phyloP scores from a whole-genome alignment of 1,284 basidiomycete genomes.

The Moesziomyces parantarcticus region DNA sequence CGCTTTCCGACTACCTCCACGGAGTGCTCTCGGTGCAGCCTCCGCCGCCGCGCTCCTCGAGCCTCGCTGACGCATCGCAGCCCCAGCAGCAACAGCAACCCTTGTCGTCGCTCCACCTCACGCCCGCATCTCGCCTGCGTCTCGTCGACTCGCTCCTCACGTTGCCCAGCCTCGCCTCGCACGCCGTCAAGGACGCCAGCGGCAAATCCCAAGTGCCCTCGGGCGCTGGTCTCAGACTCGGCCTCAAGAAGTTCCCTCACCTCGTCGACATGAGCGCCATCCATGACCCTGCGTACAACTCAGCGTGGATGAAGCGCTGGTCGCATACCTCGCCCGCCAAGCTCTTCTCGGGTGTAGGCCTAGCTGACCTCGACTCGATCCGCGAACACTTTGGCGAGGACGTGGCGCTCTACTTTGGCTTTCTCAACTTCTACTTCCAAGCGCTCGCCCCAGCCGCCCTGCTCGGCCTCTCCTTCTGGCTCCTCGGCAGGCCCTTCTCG shows the following conservation, averaged over 20 bases:
- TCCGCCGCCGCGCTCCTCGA: constrained; percentile 35
- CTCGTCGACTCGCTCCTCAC: constrained; percentile 56
- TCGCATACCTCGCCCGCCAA: constrained; percentile 44
- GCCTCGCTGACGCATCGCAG: constrained; percentile 4
- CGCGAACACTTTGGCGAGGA: constrained; percentile 65
- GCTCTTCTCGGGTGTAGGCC: constrained; percentile 43
- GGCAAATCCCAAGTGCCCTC: constrained; percentile 18
- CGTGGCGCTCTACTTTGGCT: constrained; percentile 66
- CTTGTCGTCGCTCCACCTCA: constrained; percentile 15
- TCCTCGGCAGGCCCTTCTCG: constrained; percentile 45
- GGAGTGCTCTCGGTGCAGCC: constrained; percentile 51
- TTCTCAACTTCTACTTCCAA: constrained; percentile 63
- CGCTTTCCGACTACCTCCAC: constrained; percentile 58
- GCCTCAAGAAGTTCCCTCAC: constrained; percentile 53
- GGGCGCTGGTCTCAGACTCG: constrained; percentile 54
- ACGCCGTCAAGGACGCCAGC: constrained; percentile 20
- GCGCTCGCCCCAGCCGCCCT: constrained; percentile 55
- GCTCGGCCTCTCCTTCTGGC: constrained; percentile 57
- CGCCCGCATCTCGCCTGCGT: constrained; percentile 55
- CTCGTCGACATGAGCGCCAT: constrained; percentile 63
- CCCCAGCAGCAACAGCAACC: not conserved
- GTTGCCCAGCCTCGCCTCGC: constrained; percentile 24
- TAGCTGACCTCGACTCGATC: constrained; percentile 60
- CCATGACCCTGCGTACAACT: constrained; percentile 61
- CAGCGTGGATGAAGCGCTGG: constrained; percentile 61